Evolutionary conservation across 2,329 filamentous ascomycete species (phyloP).

Genomic region (Beauveria scarabaeidicola): DNA sequence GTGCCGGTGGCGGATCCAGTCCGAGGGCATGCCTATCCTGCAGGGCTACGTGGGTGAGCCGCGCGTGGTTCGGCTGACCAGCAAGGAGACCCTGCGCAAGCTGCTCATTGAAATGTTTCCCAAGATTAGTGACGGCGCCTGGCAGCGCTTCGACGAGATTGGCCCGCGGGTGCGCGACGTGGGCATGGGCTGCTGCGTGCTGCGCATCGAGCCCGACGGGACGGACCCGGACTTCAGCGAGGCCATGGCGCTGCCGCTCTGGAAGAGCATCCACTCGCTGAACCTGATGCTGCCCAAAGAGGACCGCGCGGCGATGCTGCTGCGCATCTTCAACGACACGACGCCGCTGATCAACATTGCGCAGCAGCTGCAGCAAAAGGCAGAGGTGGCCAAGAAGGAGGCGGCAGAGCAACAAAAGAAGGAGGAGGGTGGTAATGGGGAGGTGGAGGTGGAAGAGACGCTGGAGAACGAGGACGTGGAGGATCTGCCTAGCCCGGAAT

Average conservation of each 20-base stretch:
- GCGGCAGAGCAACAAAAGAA: slow-evolving; percentile 14
- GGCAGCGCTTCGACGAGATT: slow-evolving; percentile 75
- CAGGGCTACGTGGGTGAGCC: slow-evolving; percentile 80
- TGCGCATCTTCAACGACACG: slow-evolving; percentile 84
- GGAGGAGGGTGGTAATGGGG: neutral
- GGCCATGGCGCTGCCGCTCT: slow-evolving; percentile 81
- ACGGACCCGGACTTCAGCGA: slow-evolving; percentile 55
- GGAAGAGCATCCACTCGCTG: slow-evolving; percentile 84
- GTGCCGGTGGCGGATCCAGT: slow-evolving; percentile 92
- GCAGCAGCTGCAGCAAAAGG: slow-evolving; percentile 24
- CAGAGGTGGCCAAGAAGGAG: slow-evolving; percentile 15
- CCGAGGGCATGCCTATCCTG: slow-evolving; percentile 83
- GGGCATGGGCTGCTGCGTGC: slow-evolving; percentile 83
- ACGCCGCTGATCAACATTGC: slow-evolving; percentile 68
- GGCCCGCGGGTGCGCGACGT: slow-evolving; percentile 73
- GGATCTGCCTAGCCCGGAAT: slow-evolving; percentile 30
- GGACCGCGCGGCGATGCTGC: slow-evolving; percentile 83
- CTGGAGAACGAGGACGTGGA: slow-evolving; percentile 20
- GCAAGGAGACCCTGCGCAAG: slow-evolving; percentile 70
- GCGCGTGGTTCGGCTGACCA: slow-evolving; percentile 65
- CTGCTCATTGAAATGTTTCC: slow-evolving; percentile 96
- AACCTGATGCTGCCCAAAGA: slow-evolving; percentile 99
- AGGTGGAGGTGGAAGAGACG: neutral
- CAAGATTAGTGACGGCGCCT: slow-evolving; percentile 66
- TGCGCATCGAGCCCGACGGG: slow-evolving; percentile 71